A percentile compares a stretch with the other conserved stretches of the same genome.
phyloP scores from a whole-genome alignment of 208 protist species.

The Acanthamoeba triangularis region DNA sequence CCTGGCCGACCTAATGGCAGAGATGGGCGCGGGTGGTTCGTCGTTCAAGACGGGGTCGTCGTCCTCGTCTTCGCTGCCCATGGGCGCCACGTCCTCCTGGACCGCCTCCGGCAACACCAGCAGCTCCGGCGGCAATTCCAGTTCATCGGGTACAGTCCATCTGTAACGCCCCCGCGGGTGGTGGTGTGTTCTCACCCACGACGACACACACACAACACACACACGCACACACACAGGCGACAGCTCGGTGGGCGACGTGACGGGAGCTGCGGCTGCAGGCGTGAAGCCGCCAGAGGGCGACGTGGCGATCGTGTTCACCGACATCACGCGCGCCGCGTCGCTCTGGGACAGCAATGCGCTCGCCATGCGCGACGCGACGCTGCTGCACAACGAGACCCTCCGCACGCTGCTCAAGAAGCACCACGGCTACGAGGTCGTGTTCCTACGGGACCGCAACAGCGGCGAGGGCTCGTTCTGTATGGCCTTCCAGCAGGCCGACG shows the following conservation, averaged over 20 bases:
- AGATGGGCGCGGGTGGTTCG: background rate
- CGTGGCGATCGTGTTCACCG: conserved; percentile 62
- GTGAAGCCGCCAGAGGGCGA: conserved; percentile 40
- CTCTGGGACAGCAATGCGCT: conserved; percentile 53
- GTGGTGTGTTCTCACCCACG: background rate
- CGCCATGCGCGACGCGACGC: conserved; percentile 35
- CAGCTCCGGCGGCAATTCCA: background rate
- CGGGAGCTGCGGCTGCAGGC: background rate
- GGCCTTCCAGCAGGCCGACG: conserved; percentile 73
- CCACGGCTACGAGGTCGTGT: conserved; percentile 66
- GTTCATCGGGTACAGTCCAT: background rate
- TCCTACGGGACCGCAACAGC: conserved; percentile 64
- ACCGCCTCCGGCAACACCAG: background rate
- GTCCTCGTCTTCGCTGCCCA: background rate
- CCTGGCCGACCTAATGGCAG: background rate
- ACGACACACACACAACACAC: no score
- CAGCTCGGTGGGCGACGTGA: background rate
- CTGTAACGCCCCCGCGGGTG: no score
- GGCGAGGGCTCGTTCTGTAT: conserved; percentile 76
- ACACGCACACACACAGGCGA: background rate
- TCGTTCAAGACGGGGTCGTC: conserved; percentile 24
- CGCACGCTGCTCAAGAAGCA: conserved; percentile 1
- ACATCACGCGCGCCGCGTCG: conserved; percentile 59
- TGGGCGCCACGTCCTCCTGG: background rate
- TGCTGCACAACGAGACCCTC: conserved; percentile 47